Evolutionary conservation across 306 rosid genomes (phyloP), one percentile per base, ranked within the genome.

Genomic region (Parietaria judaica): DNA sequence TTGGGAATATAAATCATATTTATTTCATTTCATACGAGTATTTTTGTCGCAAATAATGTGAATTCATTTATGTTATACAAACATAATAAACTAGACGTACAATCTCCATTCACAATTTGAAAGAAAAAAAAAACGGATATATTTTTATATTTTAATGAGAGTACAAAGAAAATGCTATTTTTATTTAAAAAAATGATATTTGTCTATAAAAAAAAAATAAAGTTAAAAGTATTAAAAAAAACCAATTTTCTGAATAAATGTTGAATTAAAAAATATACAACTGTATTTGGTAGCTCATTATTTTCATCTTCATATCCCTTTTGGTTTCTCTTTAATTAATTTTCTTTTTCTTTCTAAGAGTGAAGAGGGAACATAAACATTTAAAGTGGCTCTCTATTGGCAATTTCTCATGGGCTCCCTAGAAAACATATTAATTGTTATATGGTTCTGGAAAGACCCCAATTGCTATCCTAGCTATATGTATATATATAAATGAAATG

Each of bases 391-490:
- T 48, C 68, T 38, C 68, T 36, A 64, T 51, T 64, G 68, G 51
- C 59, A 51, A 14, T 51, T 51, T 41, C 45, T 51, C 36, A 52
- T 51, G 68, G 68, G 68, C 59, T 64, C 68, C n/a, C 66, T 48
- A 64, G 38, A 64, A 49, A 51, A 11, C 59, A 64, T 52, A 64
- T 64, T 52, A 64, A 51, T 51, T 64, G 48, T 64, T 37, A 16
- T 64, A 59, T 51, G 58, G 60, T 51, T 59, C 53, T 65, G 51
- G 60, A 60, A 56, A 60, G 66, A 66, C 66, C 64, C 63, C 70
- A 56, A 50, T 50, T 48, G 65, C 51, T 50, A 58, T 17, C 36
- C 54, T 16, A 58, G 17, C 51, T 23, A 23, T 34, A 11, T 11
- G 1, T 11, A 12, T 11, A 3, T 37, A 37, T n/a, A 60, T 41